Conservation (phyloP, 163 green algal species). For the Chlamydomonas reinhardtii region DNA sequence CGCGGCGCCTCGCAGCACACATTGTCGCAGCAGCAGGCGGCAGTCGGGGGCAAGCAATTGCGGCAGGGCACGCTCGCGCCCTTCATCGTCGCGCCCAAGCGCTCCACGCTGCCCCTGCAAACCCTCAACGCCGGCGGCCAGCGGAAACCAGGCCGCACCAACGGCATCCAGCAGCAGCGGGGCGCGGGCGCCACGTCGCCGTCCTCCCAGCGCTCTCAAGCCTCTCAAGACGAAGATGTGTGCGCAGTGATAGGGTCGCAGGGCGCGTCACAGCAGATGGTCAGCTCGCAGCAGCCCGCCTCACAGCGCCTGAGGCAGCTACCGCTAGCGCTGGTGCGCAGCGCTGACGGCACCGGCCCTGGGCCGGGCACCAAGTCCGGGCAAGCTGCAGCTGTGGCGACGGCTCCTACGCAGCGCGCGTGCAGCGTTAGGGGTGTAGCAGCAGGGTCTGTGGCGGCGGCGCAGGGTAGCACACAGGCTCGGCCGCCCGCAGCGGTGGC, state of each 20-base stretch:
- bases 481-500: neutral
- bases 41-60: neutral
- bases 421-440: neutral
- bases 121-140: neutral
- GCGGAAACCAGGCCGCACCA: neutral
- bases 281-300: neutral
- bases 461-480: neutral
- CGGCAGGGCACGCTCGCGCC: conserved; percentile 11
- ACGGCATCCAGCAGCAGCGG: neutral
- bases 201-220: conserved; percentile 1
- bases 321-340: neutral
- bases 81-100: neutral
- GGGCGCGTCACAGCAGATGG: neutral
- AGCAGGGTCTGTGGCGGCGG: too few species aligned
- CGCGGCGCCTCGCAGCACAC: too few species aligned
- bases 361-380: too few species aligned
- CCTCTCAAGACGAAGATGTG: neutral
- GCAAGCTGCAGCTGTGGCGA: too few species aligned
- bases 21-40: too few species aligned
- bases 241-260: too few species aligned
- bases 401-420: neutral
- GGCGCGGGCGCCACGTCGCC: neutral
- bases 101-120: conserved; percentile 18
- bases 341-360: neutral
- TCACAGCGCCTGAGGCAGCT: conserved; percentile 18